Percentiles rank a stretch among this genome's conserved stretches.
These are phyloP conservation scores for Crithidia fasciculata DNA, from an alignment of 208 protist species.

Conservation along the genomic window DNA sequence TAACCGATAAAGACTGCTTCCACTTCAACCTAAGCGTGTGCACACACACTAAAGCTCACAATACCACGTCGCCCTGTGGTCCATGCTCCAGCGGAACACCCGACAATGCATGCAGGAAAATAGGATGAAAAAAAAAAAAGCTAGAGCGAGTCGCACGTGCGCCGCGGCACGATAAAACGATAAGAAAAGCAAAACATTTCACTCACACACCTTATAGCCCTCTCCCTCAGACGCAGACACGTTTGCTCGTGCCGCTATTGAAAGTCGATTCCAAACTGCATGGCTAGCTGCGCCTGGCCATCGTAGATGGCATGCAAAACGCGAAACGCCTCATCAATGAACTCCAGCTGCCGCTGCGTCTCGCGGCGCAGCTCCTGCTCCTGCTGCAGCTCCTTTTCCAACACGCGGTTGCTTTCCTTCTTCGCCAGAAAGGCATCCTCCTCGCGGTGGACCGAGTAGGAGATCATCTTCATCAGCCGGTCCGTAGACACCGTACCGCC, in stretches of 20 bases:
- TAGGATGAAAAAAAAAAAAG: neutral
- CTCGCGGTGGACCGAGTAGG: constrained; percentile 56
- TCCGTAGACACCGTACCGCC: constrained; percentile 28
- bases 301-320: constrained; percentile 23
- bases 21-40: neutral
- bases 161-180: neutral
- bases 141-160: neutral
- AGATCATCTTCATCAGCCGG: constrained; percentile 64
- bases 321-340: constrained; percentile 22
- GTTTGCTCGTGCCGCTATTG: neutral
- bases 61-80: too few species aligned
- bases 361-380: constrained; percentile 38
- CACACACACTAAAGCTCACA: too few species aligned
- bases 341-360: constrained; percentile 37
- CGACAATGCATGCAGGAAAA: neutral
- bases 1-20: neutral
- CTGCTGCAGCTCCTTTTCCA: constrained; percentile 67
- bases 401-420: constrained; percentile 71
- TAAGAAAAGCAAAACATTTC: neutral
- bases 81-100: too few species aligned
- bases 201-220: too few species aligned
- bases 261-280: constrained; percentile 4
- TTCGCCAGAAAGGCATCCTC: constrained; percentile 56
- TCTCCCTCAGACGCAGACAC: too few species aligned
- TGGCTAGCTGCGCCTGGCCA: constrained; percentile 20